phyloP scores from a whole-genome alignment of 1,284 basidiomycete species.

The Earliella scabrosa region DNA sequence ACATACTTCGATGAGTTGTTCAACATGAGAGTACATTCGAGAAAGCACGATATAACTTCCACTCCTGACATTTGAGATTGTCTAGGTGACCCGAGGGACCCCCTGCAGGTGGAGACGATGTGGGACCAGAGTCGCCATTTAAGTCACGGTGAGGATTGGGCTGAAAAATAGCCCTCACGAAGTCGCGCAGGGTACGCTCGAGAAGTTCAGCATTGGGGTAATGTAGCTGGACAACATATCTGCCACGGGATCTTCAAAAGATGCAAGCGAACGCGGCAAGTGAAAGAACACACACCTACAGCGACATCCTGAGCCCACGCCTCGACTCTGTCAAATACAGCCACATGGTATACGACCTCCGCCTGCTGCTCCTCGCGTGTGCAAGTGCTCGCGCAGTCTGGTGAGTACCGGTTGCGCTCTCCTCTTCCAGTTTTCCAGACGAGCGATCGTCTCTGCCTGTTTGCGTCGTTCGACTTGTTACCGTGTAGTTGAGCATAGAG shows the following conservation, averaged over 20 bases:
- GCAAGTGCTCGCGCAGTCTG: slow-evolving; percentile 36
- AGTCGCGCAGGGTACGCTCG: slow-evolving; percentile 48
- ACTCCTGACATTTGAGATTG: slow-evolving; percentile 69
- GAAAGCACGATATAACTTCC: slow-evolving; percentile 65
- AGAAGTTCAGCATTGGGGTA: slow-evolving; percentile 41
- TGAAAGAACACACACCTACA: slow-evolving; percentile 38
- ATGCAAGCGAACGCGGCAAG: too few relatives aligned
- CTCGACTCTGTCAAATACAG: slow-evolving; percentile 44
- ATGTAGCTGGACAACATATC: slow-evolving; percentile 42
- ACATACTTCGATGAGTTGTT: slow-evolving; percentile 60
- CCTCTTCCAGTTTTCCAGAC: slow-evolving; percentile 37
- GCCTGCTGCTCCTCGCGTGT: slow-evolving; percentile 38
- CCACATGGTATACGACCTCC: slow-evolving; percentile 43
- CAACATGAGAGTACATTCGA: slow-evolving; percentile 69
- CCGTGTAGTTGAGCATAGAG: slow-evolving; percentile 18
- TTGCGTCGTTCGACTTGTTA: slow-evolving; percentile 27
- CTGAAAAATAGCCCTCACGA: slow-evolving; percentile 66
- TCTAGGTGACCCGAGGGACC: slow-evolving; percentile 65
- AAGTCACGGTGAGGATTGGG: slow-evolving; percentile 71
- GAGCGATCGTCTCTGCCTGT: slow-evolving; percentile 24
- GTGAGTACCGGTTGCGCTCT: slow-evolving; percentile 34
- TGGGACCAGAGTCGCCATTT: slow-evolving; percentile 67
- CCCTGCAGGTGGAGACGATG: slow-evolving; percentile 61
- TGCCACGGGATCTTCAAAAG: slow-evolving; percentile 34
- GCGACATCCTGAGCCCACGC: slow-evolving; percentile 45